phyloP scores from a whole-genome alignment of 352 stramenopile species.

The Phytophthora brassicae region DNA sequence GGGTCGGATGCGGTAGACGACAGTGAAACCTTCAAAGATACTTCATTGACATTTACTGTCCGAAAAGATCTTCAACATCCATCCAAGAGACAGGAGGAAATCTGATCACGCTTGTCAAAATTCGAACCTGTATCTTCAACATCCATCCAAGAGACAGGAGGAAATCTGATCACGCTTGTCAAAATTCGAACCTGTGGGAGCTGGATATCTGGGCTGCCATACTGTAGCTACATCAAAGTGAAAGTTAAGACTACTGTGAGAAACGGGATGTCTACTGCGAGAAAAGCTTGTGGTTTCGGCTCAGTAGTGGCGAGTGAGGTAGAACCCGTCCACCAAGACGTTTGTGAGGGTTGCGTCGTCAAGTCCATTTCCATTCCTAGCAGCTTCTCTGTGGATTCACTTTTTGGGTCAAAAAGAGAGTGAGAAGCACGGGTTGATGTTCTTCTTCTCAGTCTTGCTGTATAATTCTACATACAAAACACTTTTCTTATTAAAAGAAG shows the following conservation, averaged over 20 bases:
- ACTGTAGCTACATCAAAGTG: too few species aligned
- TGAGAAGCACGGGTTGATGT: too few species aligned
- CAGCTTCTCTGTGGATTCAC: too few species aligned
- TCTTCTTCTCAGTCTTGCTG: not conserved
- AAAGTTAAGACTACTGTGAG: too few species aligned
- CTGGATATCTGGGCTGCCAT: constrained; percentile 9
- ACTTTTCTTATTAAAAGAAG: not conserved
- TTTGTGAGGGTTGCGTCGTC: constrained; percentile 8
- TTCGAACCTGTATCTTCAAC: constrained; percentile 12
- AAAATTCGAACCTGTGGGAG: constrained; percentile 10
- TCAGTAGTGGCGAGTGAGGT: not conserved
- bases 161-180: not conserved
- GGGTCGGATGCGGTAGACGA: not conserved
- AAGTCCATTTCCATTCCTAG: too few species aligned
- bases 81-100: constrained; percentile 3
- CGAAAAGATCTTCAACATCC: constrained; percentile 17
- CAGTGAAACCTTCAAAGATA: not conserved
- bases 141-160: constrained; percentile 1
- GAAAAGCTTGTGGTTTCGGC: not conserved
- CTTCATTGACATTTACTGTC: constrained; percentile 15
- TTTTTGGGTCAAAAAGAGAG: too few species aligned
- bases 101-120: constrained; percentile 1
- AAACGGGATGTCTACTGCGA: not conserved
- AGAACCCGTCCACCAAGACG: not conserved
- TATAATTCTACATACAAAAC: too few species aligned